Conservation (phyloP, 139 green algal species). For the Chlamydomonas incerta region DNA sequence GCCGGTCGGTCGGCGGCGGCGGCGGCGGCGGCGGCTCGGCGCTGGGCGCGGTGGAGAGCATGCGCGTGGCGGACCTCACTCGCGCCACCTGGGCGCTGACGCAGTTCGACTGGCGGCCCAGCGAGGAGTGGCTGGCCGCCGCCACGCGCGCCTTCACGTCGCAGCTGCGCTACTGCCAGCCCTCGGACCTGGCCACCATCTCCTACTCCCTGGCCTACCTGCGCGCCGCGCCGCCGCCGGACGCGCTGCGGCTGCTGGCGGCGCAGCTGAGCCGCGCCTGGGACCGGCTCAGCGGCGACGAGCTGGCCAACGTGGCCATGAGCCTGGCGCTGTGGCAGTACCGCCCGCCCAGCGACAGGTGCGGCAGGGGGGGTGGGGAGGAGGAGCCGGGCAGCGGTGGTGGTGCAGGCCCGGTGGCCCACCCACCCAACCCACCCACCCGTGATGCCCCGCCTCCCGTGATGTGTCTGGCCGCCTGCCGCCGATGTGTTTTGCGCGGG, state of each 20-base stretch:
- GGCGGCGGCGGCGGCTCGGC: too few species aligned
- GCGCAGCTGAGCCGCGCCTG: not conserved
- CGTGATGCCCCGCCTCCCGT: too few species aligned
- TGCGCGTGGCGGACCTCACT: slow-evolving; percentile 37
- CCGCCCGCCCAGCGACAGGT: slow-evolving; percentile 22
- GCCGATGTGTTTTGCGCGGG: too few species aligned
- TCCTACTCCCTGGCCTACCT: slow-evolving; percentile 48
- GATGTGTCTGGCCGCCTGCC: too few species aligned
- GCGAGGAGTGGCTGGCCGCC: slow-evolving; percentile 13
- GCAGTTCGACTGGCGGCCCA: slow-evolving; percentile 32
- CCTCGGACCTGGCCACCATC: slow-evolving; percentile 38
- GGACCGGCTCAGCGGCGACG: slow-evolving; percentile 13
- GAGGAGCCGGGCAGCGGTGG: too few species aligned
- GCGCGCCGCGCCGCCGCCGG: slow-evolving; percentile 1
- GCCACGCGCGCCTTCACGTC: not conserved
- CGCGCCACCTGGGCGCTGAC: slow-evolving; percentile 38
- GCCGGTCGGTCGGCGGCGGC: not conserved
- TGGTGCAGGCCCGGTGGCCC: too few species aligned
- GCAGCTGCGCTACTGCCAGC: slow-evolving; percentile 34
- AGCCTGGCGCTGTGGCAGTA: slow-evolving; percentile 44
- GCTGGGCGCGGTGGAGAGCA: not conserved
- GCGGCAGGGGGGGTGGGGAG: not conserved
- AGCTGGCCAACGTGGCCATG: slow-evolving; percentile 45
- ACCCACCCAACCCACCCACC: too few species aligned
- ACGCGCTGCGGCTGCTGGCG: slow-evolving; percentile 13